Base-by-base conservation (phyloP, 148 eudicot genomes). In the Dysphania ambrosioides region DNA sequence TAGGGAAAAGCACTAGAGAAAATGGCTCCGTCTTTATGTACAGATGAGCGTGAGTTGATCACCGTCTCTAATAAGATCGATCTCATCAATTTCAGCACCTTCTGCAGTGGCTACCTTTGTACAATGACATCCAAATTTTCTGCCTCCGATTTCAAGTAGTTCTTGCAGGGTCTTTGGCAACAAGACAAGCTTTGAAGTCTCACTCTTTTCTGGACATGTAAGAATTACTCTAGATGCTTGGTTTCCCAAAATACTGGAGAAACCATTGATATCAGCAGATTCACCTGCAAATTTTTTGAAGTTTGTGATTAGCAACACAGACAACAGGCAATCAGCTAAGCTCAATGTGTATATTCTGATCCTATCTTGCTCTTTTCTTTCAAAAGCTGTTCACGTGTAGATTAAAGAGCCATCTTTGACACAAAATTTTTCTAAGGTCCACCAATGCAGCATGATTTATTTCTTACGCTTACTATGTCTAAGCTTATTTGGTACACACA, bases 31-130 rank as follows among this genome's bases (percentile, higher is more conserved):
- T 82, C 79, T 30, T 82, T 82, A 36, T 72, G 84, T 81, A 36
- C 76, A 76, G 65, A 82, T 76, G 18, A 93, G 77, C 62, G 78
- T 30, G 5, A 93, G 89, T 73, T 88, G 88, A 85, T 93, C 98
- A 29, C 87, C 92, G 49, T 93, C 97, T 86, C 97, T 88, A 56
- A 93, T 83, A 18, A 88, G 70, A 6, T 71, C 83, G 2, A 88
- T 82, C 24, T 88, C 91, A 55, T 93, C 94, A 58, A 93, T 62
- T 71, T 85, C 79, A 72, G 89, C 98, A 78, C 96, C 93, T 31
- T 78, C 92, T 70, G 32, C 69, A 0, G 83, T 79, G n/a, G 80
- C 30, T 60, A 91, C 79, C 73, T 80, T 77, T 5, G 87, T 75
- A 32, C 83, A 81, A 59, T 34, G 61, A 56, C 83, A 66, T 21